Percentiles rank a stretch among this genome's conserved stretches.
Evolutionary conservation across 2,329 filamentous ascomycete genomes (phyloP).

Genomic region (Daldinia eschscholtzii): DNA sequence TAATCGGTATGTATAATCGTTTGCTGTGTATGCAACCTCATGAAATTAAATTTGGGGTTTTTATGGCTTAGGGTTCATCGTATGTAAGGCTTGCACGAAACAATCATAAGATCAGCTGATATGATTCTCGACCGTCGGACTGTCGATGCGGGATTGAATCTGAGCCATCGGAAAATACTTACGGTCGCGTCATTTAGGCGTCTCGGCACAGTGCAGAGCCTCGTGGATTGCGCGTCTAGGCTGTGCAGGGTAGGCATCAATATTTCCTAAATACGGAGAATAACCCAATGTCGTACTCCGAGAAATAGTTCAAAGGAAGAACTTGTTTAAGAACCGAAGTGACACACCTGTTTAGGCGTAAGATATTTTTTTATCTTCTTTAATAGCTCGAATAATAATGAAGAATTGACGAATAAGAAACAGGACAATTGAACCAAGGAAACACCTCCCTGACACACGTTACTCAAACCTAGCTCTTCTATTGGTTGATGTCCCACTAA

Average conservation of each 20-base stretch:
- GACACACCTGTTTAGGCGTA: background rate
- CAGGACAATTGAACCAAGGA: constrained; percentile 17
- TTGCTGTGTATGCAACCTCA: background rate
- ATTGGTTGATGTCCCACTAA: constrained; percentile 49
- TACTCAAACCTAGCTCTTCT: constrained; percentile 22
- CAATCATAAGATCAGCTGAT: constrained; percentile 30
- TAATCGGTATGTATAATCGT: constrained; percentile 4
- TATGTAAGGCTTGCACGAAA: constrained; percentile 2
- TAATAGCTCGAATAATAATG: background rate
- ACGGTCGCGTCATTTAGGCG: constrained; percentile 39
- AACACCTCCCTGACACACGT: constrained; percentile 23
- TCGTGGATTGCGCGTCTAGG: constrained; percentile 46
- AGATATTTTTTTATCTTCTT: background rate
- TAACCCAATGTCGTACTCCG: constrained; percentile 6
- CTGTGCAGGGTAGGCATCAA: constrained; percentile 37
- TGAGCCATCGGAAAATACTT: constrained; percentile 37
- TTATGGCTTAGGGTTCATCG: background rate
- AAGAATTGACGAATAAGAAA: constrained; percentile 1
- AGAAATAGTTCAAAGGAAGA: constrained; percentile 3
- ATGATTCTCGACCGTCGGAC: constrained; percentile 33
- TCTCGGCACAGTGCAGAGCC: constrained; percentile 45
- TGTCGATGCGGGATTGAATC: constrained; percentile 31
- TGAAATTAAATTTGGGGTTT: background rate
- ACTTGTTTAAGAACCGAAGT: background rate
- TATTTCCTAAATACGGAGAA: constrained; percentile 36